Evolutionary conservation across 441 rosid genomes (phyloP), one percentile per base, ranked within the genome.

Genomic region (Adansonia grandidieri): DNA sequence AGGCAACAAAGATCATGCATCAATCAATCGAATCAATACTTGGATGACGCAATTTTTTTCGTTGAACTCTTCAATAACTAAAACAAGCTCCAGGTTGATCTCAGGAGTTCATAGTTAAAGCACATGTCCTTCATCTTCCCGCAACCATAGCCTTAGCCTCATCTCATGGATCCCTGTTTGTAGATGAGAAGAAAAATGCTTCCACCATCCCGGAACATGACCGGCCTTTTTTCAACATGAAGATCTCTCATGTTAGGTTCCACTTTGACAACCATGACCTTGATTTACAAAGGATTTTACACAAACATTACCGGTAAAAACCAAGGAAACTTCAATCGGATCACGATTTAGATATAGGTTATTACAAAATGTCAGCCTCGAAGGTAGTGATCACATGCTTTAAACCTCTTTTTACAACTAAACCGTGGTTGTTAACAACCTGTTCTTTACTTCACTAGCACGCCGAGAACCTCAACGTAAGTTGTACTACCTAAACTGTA

Each of bases 401-500:
- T 40, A 48, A 45, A 32, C 70, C 19, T 58, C 78, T 74, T 69
- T 62, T 77, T 61, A 77, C 79, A 79, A 50, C 77, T 24, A 75
- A 67, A 60, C 78, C 7, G 73, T 19, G 11, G 0, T 14, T 37
- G 3, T 56, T 48, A 24, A 24, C 63, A 28, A 11, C 68, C 74
- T 15, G 73, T 70, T 78, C 28, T 48, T 57, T 71, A 15, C 75
- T 72, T 73, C 73, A 75, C 58, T 48, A n/a, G 50, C 87, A 79
- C 68, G 45, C 80, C 73, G 22, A 47, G 56, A 20, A 45, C 56
- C 73, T 45, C 37, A 47, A 47, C 73, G 22, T 47, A 45, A 47
- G 56, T 81, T 60, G 75, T 37, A 76, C 89, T 82, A 79, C 81
- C 87, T 87, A 79, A 73, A 48, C 75, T 69, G 74, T 77, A 71